Conservation (phyloP, 176 grass and related monocot genomes). For the Avena atlantica region DNA sequence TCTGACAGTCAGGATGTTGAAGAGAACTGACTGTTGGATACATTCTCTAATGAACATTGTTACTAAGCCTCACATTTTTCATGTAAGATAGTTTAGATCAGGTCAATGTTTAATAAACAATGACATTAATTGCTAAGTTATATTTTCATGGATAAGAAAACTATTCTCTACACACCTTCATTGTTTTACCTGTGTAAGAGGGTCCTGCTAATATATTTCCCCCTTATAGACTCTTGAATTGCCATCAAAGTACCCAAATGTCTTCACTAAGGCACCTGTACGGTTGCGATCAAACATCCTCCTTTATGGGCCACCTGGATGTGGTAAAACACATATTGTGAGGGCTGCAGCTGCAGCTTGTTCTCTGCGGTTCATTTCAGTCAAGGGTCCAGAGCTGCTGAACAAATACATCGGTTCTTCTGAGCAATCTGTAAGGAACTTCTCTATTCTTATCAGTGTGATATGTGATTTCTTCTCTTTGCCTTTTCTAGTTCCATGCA, state of each 20-base stretch:
- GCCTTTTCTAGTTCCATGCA: conserved; percentile 22
- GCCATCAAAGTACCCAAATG: conserved; percentile 86
- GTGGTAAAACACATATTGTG: conserved; percentile 95
- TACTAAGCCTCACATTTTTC: neutral
- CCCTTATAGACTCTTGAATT: conserved; percentile 85
- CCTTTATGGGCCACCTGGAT: conserved; percentile 92
- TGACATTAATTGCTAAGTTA: conserved; percentile 24
- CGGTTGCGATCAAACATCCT: conserved; percentile 93
- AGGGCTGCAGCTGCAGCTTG: conserved; percentile 91
- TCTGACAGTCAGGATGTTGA: neutral
- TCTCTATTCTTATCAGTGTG: conserved; percentile 31
- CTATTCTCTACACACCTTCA: conserved; percentile 34
- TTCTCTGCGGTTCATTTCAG: conserved; percentile 90
- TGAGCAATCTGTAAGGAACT: conserved; percentile 82
- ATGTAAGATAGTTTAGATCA: neutral
- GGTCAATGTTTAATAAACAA: conserved; percentile 10
- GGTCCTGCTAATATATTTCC: conserved; percentile 37
- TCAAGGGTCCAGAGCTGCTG: conserved; percentile 92
- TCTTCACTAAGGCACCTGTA: conserved; percentile 82
- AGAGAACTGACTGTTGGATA: conserved; percentile 6
- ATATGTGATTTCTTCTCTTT: conserved; percentile 18
- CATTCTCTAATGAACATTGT: neutral
- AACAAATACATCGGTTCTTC: conserved; percentile 99
- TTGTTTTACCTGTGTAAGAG: conserved; percentile 9
- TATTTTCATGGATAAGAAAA: conserved; percentile 33